Base-by-base conservation (phyloP, 2,329 filamentous ascomycete genomes). In the Ophiocordyceps unilateralis region DNA sequence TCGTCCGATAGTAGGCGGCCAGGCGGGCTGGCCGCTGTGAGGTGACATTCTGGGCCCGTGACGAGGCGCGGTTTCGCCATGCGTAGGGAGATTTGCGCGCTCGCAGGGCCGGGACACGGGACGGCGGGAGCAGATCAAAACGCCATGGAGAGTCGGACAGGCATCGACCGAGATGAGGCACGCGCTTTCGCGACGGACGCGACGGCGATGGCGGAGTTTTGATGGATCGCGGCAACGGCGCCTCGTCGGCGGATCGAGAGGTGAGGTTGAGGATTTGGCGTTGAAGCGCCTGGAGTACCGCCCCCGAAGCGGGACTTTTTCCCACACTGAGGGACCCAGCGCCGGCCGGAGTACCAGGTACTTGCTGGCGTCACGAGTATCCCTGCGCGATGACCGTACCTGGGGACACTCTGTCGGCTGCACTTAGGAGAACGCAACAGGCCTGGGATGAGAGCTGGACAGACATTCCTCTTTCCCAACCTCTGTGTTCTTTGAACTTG, bases 1-100 rank as follows among this genome's bases (percentile, higher is more conserved):
- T 49, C 63, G 60, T 51, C 56, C 66, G 47, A 63, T 68, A 57
- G 76, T 71, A 53, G 76, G 69, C 49, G 70, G 70, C 79, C 80
- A 83, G 69, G 64, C 58, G 52, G 72, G 65, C 66, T 79, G 75
- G 65, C 76, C 71, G 64, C 78, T 78, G 63, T 70, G 66, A 65
- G 78, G 67, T 61, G 78, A 78, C 77, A 81, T 81, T 61, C 64
- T 72, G 62, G 60, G 60, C 62, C 63, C 62, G 56, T 59, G 58
- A 60, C 63, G 67, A 63, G 63, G 59, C 62, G 48, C 63, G 59
- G 57, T 63, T 69, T 62, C 69, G 70, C 71, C 70, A 75, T 74
- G 68, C 70, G 70, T 66, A 57, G 54, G 55, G 51, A 58, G 62
- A 61, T 63, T n/a, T 26, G 63, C 62, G 64, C 65, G 67, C 69